Percentiles rank a stretch among this genome's conserved stretches.
phyloP scores from a whole-genome alignment of 805 yeast species.

The Sporopachydermia quercuum region DNA sequence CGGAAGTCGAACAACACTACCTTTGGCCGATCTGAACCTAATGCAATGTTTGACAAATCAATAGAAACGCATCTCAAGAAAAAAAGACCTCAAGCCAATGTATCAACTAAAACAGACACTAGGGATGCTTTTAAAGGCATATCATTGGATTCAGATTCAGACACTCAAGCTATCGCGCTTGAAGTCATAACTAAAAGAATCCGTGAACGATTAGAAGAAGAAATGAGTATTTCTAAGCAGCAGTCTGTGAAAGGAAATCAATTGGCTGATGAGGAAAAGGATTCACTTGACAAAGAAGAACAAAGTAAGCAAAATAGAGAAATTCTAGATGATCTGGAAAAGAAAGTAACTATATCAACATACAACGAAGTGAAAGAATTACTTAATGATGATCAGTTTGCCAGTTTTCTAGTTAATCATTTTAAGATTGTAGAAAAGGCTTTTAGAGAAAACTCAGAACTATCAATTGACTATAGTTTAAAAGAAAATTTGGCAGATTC shows the following conservation, averaged over 20 bases:
- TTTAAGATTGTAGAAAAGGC: conserved; percentile 19
- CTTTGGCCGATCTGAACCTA: too few relatives aligned
- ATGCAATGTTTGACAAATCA: background rate
- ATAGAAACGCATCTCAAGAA: background rate
- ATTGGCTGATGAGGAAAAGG: background rate
- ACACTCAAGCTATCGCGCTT: background rate
- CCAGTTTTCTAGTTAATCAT: conserved; percentile 14
- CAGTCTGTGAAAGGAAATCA: too few relatives aligned
- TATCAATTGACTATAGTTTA: conserved; percentile 14
- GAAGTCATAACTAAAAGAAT: background rate
- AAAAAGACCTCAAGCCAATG: background rate
- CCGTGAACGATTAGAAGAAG: background rate
- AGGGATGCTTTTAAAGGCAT: too few relatives aligned
- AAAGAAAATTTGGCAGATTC: conserved; percentile 3
- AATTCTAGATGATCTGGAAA: background rate
- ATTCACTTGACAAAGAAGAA: background rate
- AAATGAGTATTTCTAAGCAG: too few relatives aligned
- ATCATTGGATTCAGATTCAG: background rate
- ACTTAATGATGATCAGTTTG: conserved; percentile 4
- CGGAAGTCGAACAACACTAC: background rate
- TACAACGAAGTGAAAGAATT: background rate
- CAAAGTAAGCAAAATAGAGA: background rate
- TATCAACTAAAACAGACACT: background rate
- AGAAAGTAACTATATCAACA: background rate
- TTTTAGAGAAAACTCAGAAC: conserved; percentile 16